These are phyloP conservation scores for Xylariaceae sp. DNA, from an alignment of 2,329 filamentous ascomycete genomes.

Conservation along the genomic window DNA sequence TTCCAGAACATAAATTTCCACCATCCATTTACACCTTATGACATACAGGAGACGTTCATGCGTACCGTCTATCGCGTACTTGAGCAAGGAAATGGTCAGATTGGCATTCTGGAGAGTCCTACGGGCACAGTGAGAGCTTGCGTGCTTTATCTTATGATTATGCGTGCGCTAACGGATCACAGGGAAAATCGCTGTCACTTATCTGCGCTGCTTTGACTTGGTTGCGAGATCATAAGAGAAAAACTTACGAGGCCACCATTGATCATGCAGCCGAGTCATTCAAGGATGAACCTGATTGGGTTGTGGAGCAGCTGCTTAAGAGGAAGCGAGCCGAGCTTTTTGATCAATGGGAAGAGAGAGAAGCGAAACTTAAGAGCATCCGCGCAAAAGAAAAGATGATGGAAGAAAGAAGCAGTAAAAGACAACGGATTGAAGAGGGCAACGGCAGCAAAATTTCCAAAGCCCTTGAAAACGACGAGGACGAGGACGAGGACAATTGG, in stretches of 20 bases:
- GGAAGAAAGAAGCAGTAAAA: conserved; percentile 56
- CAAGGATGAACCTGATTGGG: conserved; percentile 81
- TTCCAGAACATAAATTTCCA: conserved; percentile 67
- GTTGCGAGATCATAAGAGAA: conserved; percentile 81
- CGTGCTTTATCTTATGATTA: neutral
- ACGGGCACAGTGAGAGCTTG: conserved; percentile 68
- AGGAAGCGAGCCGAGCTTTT: conserved; percentile 71
- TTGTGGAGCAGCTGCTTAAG: conserved; percentile 75
- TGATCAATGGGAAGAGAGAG: conserved; percentile 72
- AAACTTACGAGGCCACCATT: conserved; percentile 59
- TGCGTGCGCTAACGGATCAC: conserved; percentile 27
- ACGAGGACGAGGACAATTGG: conserved; percentile 69
- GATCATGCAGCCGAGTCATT: conserved; percentile 50
- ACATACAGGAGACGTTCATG: conserved; percentile 91
- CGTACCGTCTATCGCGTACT: conserved; percentile 78
- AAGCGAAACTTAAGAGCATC: conserved; percentile 70
- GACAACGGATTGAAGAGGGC: conserved; percentile 50
- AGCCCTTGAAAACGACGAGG: conserved; percentile 42
- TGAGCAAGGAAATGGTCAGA: conserved; percentile 70
- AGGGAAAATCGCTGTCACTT: conserved; percentile 89
- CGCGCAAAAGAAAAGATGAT: conserved; percentile 67
- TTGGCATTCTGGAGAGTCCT: conserved; percentile 92
- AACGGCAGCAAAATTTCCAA: conserved; percentile 23
- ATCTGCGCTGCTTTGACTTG: conserved; percentile 90
- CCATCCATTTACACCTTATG: conserved; percentile 86